These are phyloP conservation scores for Paxillus ammoniavirescens DNA, from an alignment of 768 basidiomycete genomes.

Conservation along the genomic window DNA sequence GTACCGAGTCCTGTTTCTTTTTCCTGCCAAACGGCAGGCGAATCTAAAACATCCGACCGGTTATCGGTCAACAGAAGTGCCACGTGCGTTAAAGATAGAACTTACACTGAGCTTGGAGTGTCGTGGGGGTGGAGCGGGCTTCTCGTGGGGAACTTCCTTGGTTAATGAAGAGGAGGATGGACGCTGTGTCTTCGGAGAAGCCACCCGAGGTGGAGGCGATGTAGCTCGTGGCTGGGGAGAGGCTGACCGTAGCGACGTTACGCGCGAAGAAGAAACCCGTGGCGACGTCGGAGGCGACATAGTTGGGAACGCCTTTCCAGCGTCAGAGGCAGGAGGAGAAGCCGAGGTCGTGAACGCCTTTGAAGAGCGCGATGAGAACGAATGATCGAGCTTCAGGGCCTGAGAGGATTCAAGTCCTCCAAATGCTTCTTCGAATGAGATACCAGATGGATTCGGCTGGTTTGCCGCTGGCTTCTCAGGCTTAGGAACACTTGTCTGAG, in stretches of 20 bases:
- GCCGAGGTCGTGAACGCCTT: slow-evolving; percentile 26
- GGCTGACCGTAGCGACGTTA: slow-evolving; percentile 29
- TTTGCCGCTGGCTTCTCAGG: slow-evolving; percentile 14
- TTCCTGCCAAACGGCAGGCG: slow-evolving; percentile 78
- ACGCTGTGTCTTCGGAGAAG: slow-evolving; percentile 55
- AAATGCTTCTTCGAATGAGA: slow-evolving; percentile 60
- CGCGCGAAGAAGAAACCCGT: slow-evolving; percentile 30
- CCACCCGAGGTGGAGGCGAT: slow-evolving; percentile 50
- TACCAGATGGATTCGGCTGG: slow-evolving; percentile 13
- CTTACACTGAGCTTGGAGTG: slow-evolving; percentile 79
- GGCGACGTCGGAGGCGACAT: slow-evolving; percentile 43
- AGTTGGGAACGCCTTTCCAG: slow-evolving; percentile 34
- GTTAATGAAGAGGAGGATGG: slow-evolving; percentile 55
- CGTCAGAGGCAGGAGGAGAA: slow-evolving; percentile 14
- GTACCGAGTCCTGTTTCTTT: slow-evolving; percentile 60
- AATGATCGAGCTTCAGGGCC: slow-evolving; percentile 39
- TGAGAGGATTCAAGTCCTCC: slow-evolving; percentile 40
- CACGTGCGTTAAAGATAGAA: slow-evolving; percentile 14
- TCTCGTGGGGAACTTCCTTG: slow-evolving; percentile 52
- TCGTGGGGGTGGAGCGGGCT: slow-evolving; percentile 51
- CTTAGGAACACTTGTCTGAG: slow-evolving; percentile 4
- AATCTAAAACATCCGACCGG: slow-evolving; percentile 39
- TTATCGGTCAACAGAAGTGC: slow-evolving; percentile 3
- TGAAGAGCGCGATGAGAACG: slow-evolving; percentile 36
- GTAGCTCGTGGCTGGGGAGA: slow-evolving; percentile 43